Evolutionary conservation across 1,284 basidiomycete species (phyloP).

Genomic region (Baeospora myosura): DNA sequence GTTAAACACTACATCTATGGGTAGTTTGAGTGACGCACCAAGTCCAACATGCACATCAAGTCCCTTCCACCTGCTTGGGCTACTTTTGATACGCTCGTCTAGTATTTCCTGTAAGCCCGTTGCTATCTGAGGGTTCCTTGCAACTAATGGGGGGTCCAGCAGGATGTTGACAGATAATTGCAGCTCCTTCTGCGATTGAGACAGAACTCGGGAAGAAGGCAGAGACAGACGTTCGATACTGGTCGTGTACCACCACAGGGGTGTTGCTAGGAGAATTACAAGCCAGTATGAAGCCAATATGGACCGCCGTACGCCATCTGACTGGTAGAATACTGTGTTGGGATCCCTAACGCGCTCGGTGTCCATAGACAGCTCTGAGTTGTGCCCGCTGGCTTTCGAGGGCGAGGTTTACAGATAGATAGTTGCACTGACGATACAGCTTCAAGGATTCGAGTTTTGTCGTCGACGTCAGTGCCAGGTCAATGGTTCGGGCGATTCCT

Average conservation of each 20-base stretch:
- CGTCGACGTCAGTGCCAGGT: too few relatives aligned
- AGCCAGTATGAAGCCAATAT: slow-evolving; percentile 73
- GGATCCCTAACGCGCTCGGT: slow-evolving; percentile 28
- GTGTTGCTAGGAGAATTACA: slow-evolving; percentile 65
- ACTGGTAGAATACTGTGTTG: slow-evolving; percentile 48
- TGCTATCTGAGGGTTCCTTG: slow-evolving; percentile 14
- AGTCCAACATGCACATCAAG: slow-evolving; percentile 27
- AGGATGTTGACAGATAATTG: slow-evolving; percentile 47
- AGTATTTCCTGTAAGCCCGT: slow-evolving; percentile 20
- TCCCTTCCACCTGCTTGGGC: slow-evolving; percentile 32
- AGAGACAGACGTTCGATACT: slow-evolving; percentile 76
- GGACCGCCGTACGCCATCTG: slow-evolving; percentile 36
- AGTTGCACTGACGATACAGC: too few relatives aligned
- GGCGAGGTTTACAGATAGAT: too few relatives aligned
- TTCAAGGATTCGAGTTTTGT: slow-evolving; percentile 6
- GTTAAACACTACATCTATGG: neutral
- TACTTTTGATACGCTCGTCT: slow-evolving; percentile 13
- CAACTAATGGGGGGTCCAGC: slow-evolving; percentile 25
- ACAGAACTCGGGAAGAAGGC: slow-evolving; percentile 55
- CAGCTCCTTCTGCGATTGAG: slow-evolving; percentile 40
- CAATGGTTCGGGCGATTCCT: too few relatives aligned
- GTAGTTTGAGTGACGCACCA: neutral
- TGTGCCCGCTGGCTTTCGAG: too few relatives aligned
- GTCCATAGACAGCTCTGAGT: too few relatives aligned
- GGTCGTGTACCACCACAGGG: slow-evolving; percentile 86